Conservation (phyloP, 73 alveolate species). For the Paramecium primaurelia region DNA sequence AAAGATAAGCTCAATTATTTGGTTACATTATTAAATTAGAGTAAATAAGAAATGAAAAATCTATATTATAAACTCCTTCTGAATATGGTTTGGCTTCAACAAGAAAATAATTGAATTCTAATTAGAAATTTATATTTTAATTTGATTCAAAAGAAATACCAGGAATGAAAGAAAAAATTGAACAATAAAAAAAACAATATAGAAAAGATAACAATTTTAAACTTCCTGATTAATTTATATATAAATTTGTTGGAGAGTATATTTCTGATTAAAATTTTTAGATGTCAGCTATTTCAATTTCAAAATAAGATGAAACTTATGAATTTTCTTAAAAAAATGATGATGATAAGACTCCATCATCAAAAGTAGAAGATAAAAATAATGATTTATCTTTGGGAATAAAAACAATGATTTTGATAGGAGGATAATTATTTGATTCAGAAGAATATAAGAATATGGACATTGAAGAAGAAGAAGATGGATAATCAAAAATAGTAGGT, state of each 20-base stretch:
- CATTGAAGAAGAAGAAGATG: conserved; percentile 48
- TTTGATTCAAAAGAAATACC: neutral
- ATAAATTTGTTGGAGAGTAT: neutral
- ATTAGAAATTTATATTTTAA: neutral
- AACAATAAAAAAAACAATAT: neutral
- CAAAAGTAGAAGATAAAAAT: neutral
- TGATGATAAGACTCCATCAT: neutral
- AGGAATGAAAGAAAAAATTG: neutral
- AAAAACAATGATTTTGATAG: neutral
- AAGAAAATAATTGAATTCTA: neutral
- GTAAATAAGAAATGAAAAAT: neutral
- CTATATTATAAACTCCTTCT: neutral
- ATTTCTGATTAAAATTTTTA: conserved; percentile 15
- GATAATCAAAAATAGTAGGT: neutral
- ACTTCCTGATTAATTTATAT: neutral
- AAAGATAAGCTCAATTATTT: neutral
- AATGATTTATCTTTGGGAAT: conserved; percentile 26
- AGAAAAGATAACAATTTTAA: neutral
- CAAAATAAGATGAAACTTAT: neutral
- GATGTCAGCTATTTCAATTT: conserved; percentile 10
- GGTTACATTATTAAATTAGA: conserved; percentile 9
- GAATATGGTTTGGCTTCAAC: neutral
- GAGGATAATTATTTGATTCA: conserved; percentile 26
- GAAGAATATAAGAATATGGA: conserved; percentile 41
- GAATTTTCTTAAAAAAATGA: neutral